Evolutionary conservation across 2,329 filamentous ascomycete species (phyloP).

Genomic region (Blastomyces parvus): DNA sequence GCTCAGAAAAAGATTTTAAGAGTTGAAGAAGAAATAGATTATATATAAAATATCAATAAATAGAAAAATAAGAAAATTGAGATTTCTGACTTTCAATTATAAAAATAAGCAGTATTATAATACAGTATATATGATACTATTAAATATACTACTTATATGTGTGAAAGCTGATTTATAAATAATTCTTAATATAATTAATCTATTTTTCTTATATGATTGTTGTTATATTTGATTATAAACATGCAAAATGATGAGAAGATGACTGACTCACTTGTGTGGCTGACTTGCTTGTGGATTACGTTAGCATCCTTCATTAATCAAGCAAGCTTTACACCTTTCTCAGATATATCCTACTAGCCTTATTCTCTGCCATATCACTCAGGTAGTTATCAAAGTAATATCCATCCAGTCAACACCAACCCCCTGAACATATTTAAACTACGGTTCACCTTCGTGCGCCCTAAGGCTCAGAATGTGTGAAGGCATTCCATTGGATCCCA

Average conservation of each 20-base stretch:
- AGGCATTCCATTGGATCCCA: too few species aligned
- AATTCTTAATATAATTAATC: constrained; percentile 2
- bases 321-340: too few species aligned
- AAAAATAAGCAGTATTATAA: not conserved
- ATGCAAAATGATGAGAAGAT: not conserved
- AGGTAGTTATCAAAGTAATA: too few species aligned
- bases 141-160: not conserved
- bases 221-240: not conserved
- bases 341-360: too few species aligned
- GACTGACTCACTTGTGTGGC: too few species aligned
- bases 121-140: constrained; percentile 3
- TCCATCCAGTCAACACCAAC: too few species aligned
- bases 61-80: not conserved
- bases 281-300: too few species aligned
- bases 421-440: too few species aligned
- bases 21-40: constrained; percentile 4
- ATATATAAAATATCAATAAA: not conserved
- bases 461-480: too few species aligned
- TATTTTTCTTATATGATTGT: not conserved
- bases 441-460: too few species aligned
- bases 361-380: too few species aligned
- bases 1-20: constrained; percentile 6
- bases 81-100: not conserved
- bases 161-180: not conserved
- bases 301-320: too few species aligned